Percentiles rank a stretch among this genome's conserved stretches.
Conservation (phyloP, 225 moss, liverwort and hornwort species). For the Pseudoscleropodium purum region DNA sequence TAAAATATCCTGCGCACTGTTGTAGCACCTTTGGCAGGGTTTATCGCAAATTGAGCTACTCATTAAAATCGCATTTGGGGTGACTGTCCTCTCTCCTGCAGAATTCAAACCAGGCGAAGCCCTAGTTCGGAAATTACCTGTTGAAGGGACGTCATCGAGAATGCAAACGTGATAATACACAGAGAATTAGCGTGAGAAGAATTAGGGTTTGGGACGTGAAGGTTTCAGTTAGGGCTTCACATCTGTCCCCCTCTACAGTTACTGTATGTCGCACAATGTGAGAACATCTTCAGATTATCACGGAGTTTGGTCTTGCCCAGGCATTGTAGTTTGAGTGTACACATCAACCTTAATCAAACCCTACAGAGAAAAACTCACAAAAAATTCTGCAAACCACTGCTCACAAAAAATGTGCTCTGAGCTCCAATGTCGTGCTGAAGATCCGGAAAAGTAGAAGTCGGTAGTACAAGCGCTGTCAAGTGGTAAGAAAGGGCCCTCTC, state of each 20-base stretch:
- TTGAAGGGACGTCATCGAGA: background rate
- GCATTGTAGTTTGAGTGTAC: background rate
- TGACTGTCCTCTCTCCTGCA: background rate
- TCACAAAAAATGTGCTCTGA: background rate
- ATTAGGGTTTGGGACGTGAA: background rate
- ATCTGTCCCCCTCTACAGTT: too few relatives aligned
- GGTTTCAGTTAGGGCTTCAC: background rate
- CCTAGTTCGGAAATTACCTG: background rate
- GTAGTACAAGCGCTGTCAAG: background rate
- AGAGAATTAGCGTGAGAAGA: background rate
- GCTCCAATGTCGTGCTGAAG: background rate
- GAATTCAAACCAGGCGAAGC: background rate
- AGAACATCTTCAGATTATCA: background rate
- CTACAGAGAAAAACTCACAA: background rate
- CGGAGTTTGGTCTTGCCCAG: background rate
- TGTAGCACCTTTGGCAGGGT: background rate
- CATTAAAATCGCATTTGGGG: background rate
- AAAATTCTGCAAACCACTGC: background rate
- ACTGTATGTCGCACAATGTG: background rate
- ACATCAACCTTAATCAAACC: background rate
- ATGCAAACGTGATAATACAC: background rate
- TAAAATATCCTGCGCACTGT: background rate
- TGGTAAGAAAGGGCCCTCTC: background rate
- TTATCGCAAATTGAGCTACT: background rate
- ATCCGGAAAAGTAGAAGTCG: background rate